Conservation (phyloP, 2,329 filamentous ascomycete genomes). For the Ustulina deusta region DNA sequence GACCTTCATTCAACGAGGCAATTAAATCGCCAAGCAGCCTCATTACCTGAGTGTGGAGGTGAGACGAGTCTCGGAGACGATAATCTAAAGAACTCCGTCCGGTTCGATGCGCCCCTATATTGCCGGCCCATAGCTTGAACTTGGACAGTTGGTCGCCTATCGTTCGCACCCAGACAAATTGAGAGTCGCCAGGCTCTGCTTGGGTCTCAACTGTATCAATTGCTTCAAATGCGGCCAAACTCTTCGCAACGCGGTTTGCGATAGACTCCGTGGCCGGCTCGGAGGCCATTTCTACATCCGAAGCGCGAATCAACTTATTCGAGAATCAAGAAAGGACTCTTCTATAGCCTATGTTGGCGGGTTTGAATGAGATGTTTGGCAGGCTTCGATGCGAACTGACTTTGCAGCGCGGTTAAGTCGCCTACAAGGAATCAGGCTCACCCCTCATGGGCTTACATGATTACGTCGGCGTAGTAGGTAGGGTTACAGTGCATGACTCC, state of each 20-base stretch:
- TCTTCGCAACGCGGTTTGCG: conserved; percentile 26
- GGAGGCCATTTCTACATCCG: conserved; percentile 15
- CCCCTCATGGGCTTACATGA: conserved; percentile 4
- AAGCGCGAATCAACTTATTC: background rate
- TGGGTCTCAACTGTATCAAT: background rate
- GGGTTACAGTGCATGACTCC: conserved; percentile 21
- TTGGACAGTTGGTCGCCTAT: conserved; percentile 31
- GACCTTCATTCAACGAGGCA: conserved; percentile 31
- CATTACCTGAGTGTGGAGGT: conserved; percentile 41
- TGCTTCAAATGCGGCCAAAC: conserved; percentile 31
- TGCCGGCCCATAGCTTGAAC: conserved; percentile 42
- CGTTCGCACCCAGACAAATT: background rate
- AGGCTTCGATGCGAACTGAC: background rate
- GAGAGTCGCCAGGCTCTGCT: conserved; percentile 5
- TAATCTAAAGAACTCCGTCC: conserved; percentile 42
- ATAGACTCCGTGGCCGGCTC: conserved; percentile 10
- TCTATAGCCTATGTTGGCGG: background rate
- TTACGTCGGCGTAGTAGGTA: background rate
- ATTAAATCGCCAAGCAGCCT: conserved; percentile 43
- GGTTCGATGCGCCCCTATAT: conserved; percentile 41
- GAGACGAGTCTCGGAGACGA: conserved; percentile 41
- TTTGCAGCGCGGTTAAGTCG: background rate
- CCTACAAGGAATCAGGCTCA: background rate
- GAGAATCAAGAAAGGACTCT: background rate
- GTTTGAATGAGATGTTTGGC: background rate